Evolutionary conservation across 148 eudicot species (phyloP), one percentile per base, ranked within the genome.

Genomic region (Camellia sinensis): DNA sequence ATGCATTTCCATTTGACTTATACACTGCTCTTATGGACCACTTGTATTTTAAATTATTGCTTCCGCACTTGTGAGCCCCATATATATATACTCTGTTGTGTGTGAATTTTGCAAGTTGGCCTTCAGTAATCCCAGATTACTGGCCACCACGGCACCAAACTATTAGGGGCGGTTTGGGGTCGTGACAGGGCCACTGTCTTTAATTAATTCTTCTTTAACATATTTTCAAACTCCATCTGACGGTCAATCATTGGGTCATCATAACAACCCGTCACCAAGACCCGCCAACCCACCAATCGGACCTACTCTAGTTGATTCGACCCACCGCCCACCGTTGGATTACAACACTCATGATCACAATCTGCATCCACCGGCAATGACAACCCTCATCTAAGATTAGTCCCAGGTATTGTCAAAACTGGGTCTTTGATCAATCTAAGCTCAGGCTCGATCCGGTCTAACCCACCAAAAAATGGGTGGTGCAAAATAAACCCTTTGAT

Each of bases 401-500:
- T 86, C 0, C 78, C 84, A 3, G 75, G 67, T 10, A 91, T 37
- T 0, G 94, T 89, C 43, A 91, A 60, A 29, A 78, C 68, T 52
- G 18, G 40, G 21, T 84, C 85, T 6, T 85, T 22, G 5, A 73
- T 78, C n/a, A 66, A 61, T 6, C 76, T 81, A 18, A 77, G 8
- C 63, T 89, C 90, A 1, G 92, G 85, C 37, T 65, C 19, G 2
- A 87, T 88, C 53, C 86, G 80, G 4, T 85, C 68, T 2, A 53
- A 0, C 73, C 94, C 92, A 11, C 94, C 80, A 54, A 91, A 89
- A 52, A 22, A 87, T 12, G 91, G 87, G 3, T 89, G 91, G 54
- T 88, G 74, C 76, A 89, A 50, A 17, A 87, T 79, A 85, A 91
- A 57, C 69, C 92, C 94, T 17, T 29, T 76, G 50, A 89, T 86